Evolutionary conservation across 202 grass and related monocot genomes (phyloP).

Genomic region (Zoysia matrella): DNA sequence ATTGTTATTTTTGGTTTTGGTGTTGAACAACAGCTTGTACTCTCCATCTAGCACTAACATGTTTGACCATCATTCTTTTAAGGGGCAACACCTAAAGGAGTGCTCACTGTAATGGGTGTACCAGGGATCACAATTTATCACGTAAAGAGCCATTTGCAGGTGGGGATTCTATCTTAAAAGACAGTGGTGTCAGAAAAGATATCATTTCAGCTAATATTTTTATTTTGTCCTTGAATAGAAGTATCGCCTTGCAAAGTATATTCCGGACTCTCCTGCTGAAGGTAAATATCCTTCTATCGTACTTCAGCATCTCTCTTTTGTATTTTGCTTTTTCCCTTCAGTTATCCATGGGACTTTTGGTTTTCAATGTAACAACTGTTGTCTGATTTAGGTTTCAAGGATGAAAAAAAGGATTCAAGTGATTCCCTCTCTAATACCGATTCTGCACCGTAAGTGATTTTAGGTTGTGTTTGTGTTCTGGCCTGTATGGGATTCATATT

Average conservation of each 20-base stretch:
- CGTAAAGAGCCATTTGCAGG: conserved; percentile 63
- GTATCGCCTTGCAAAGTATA: conserved; percentile 96
- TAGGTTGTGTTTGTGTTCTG: conserved; percentile 1
- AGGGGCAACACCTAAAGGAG: conserved; percentile 99
- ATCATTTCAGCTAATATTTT: conserved; percentile 35
- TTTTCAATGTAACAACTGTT: conserved; percentile 34
- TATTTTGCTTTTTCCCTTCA: neutral
- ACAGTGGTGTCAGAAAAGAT: conserved; percentile 7
- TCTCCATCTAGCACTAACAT: conserved; percentile 4
- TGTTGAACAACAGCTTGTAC: conserved; percentile 1
- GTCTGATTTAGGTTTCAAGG: conserved; percentile 75
- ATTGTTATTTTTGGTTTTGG: conserved; percentile 35
- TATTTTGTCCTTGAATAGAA: conserved; percentile 61
- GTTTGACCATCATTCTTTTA: conserved; percentile 32
- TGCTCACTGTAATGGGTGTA: conserved; percentile 61
- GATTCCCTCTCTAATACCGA: conserved; percentile 77
- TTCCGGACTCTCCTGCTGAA: conserved; percentile 89
- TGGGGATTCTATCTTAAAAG: conserved; percentile 32
- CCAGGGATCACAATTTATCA: no score
- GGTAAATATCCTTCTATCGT: conserved; percentile 52
- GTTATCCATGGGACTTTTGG: conserved; percentile 16
- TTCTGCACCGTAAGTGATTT: conserved; percentile 79
- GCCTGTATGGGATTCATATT: neutral
- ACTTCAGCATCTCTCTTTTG: conserved; percentile 31
- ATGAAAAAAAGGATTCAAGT: conserved; percentile 86